Percentiles rank a stretch among this genome's conserved stretches.
These are phyloP conservation scores for Bothia castanella DNA, from an alignment of 1,284 basidiomycete species.

Conservation along the genomic window DNA sequence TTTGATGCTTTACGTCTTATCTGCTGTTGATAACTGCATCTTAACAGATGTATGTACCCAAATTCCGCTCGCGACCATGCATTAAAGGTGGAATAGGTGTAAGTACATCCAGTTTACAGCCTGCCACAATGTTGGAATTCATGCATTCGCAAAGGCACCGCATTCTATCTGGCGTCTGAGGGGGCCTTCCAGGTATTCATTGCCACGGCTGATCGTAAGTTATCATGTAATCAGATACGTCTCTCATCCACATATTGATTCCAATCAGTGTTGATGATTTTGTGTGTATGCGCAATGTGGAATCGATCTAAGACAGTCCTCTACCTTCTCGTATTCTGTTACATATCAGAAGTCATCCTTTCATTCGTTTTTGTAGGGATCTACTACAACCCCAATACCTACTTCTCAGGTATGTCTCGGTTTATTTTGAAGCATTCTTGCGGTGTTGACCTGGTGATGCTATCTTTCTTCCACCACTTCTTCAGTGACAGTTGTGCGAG, in stretches of 20 bases:
- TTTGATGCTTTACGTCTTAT: neutral
- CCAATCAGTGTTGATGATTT: neutral
- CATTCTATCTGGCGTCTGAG: no score
- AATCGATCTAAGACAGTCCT: neutral
- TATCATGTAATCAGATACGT: neutral
- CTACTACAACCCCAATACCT: neutral
- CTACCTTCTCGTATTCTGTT: neutral
- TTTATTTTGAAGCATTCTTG: no score
- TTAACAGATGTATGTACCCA: neutral
- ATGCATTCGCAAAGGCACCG: no score
- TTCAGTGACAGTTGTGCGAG: no score
- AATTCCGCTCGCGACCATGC: neutral
- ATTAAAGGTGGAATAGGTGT: no score
- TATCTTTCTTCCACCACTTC: no score
- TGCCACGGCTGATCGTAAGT: neutral
- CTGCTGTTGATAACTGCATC: neutral
- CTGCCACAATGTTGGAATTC: no score
- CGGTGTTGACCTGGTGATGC: no score
- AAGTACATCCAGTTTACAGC: no score
- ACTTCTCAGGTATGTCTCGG: neutral
- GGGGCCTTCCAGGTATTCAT: neutral
- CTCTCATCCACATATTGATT: neutral
- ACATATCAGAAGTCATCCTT: neutral
- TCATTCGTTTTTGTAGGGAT: neutral
- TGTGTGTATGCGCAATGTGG: neutral